Conservation (phyloP, 345 rosid species). For the Moringa oleifera region DNA sequence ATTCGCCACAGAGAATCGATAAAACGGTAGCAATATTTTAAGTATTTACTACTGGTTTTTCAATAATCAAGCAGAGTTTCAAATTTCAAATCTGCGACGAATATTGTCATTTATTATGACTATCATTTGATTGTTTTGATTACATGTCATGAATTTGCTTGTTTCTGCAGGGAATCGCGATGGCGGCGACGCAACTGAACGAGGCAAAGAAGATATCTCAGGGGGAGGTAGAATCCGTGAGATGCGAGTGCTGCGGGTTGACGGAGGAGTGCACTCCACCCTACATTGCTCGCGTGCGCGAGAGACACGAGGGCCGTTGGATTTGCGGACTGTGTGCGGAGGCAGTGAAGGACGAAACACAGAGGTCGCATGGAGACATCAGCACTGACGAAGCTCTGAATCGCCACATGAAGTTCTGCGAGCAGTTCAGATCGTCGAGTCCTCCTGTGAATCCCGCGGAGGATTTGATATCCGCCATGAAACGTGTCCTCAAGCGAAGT, state of each 20-base stretch:
- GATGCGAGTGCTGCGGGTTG: constrained; percentile 70
- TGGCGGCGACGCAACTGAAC: neutral
- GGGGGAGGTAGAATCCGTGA: constrained; percentile 35
- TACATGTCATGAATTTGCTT: too few species aligned
- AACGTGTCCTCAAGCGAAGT: constrained; percentile 29
- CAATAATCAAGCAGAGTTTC: too few species aligned
- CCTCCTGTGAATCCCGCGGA: constrained; percentile 30
- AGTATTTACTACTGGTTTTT: too few species aligned
- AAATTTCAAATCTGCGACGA: neutral
- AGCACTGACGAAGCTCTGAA: constrained; percentile 50
- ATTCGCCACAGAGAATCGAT: neutral
- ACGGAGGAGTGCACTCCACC: constrained; percentile 61
- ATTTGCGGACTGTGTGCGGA: constrained; percentile 75
- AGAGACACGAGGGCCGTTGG: constrained; percentile 57
- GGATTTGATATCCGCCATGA: constrained; percentile 41
- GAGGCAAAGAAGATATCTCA: neutral
- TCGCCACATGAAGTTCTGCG: constrained; percentile 53
- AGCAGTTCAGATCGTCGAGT: constrained; percentile 38
- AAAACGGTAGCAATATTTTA: neutral
- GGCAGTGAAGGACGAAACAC: constrained; percentile 57
- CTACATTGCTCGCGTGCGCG: constrained; percentile 50
- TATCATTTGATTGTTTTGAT: too few species aligned
- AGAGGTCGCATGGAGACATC: constrained; percentile 32
- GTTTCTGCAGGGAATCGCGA: neutral
- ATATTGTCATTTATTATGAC: neutral